Evolutionary conservation across 2,329 filamentous ascomycete genomes (phyloP).

Genomic region (Pseudogymnoascus destructans): DNA sequence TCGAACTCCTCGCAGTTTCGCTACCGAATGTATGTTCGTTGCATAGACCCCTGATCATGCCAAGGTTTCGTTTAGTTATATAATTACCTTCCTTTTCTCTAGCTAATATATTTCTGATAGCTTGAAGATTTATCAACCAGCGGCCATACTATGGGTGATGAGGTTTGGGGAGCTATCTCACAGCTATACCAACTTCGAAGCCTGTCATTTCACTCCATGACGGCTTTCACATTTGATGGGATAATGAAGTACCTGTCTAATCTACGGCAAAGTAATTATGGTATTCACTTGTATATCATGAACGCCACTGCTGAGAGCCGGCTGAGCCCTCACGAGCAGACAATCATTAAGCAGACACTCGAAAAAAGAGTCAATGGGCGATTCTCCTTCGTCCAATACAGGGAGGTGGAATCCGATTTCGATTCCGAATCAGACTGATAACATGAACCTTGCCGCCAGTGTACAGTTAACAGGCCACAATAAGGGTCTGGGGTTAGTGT

Average conservation of each 20-base stretch:
- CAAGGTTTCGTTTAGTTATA: neutral
- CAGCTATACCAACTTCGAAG: slow-evolving; percentile 35
- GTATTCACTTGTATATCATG: slow-evolving; percentile 25
- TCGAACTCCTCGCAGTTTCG: slow-evolving; percentile 33
- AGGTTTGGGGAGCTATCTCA: slow-evolving; percentile 33
- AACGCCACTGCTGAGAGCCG: slow-evolving; percentile 22
- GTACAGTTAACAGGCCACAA: neutral
- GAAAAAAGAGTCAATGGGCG: slow-evolving; percentile 24
- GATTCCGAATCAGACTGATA: slow-evolving; percentile 22
- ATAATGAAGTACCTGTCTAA: slow-evolving; percentile 32
- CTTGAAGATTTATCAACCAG: slow-evolving; percentile 45
- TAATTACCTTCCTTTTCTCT: neutral
- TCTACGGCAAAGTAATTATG: slow-evolving; percentile 27
- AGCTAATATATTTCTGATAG: slow-evolving; percentile 13
- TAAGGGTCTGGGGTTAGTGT: neutral
- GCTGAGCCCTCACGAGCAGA: slow-evolving; percentile 21
- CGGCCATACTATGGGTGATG: slow-evolving; percentile 40
- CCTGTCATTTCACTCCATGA: slow-evolving; percentile 41
- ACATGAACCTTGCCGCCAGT: neutral
- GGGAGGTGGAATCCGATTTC: slow-evolving; percentile 21
- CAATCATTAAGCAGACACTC: slow-evolving; percentile 21
- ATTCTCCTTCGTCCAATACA: slow-evolving; percentile 25
- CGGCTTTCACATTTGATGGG: slow-evolving; percentile 39
- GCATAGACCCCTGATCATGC: neutral
- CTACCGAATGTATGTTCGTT: slow-evolving; percentile 25